Conservation (phyloP, 1,139 yeast species). For the Diutina pseudorugosa region DNA sequence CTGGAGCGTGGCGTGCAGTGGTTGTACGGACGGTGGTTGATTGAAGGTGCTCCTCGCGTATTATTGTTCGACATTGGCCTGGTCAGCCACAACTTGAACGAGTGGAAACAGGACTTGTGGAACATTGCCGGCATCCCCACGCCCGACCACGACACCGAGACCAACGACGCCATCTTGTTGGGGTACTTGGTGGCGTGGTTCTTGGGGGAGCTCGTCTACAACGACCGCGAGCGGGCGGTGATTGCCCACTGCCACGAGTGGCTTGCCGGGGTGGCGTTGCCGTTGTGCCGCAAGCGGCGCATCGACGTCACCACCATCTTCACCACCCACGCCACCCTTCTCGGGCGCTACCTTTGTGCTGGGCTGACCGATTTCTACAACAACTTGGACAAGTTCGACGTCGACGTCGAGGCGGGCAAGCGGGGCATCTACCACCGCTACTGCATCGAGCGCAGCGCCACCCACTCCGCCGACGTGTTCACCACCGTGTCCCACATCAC, state of each 20-base stretch:
- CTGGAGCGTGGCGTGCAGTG: slow-evolving; percentile 67
- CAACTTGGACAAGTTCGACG: slow-evolving; percentile 81
- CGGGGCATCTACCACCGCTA: slow-evolving; percentile 95
- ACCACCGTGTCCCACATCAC: slow-evolving; percentile 96
- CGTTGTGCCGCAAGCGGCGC: slow-evolving; percentile 81
- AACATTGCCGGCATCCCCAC: slow-evolving; percentile 83
- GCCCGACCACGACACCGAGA: slow-evolving; percentile 78
- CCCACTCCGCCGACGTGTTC: slow-evolving; percentile 93
- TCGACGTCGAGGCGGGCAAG: slow-evolving; percentile 96
- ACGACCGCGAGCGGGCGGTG: slow-evolving; percentile 77
- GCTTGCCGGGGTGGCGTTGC: slow-evolving; percentile 95
- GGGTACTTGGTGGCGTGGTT: slow-evolving; percentile 97
- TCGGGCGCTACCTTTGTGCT: slow-evolving; percentile 93
- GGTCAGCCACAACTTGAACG: slow-evolving; percentile 58
- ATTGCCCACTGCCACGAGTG: slow-evolving; percentile 96
- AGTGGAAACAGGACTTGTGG: slow-evolving; percentile 96
- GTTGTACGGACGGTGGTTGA: slow-evolving; percentile 91
- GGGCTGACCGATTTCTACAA: slow-evolving; percentile 94
- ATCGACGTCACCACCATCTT: slow-evolving; percentile 91
- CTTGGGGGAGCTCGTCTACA: slow-evolving; percentile 78
- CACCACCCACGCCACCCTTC: slow-evolving; percentile 92
- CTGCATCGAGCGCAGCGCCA: slow-evolving; percentile 93
- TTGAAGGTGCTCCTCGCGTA: slow-evolving; percentile 95
- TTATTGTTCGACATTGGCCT: slow-evolving; percentile 76
- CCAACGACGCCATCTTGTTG: slow-evolving; percentile 82